Percentiles rank a stretch among this genome's conserved stretches.
phyloP scores from a whole-genome alignment of 495 filamentous ascomycete species.

The Penicillium herquei region DNA sequence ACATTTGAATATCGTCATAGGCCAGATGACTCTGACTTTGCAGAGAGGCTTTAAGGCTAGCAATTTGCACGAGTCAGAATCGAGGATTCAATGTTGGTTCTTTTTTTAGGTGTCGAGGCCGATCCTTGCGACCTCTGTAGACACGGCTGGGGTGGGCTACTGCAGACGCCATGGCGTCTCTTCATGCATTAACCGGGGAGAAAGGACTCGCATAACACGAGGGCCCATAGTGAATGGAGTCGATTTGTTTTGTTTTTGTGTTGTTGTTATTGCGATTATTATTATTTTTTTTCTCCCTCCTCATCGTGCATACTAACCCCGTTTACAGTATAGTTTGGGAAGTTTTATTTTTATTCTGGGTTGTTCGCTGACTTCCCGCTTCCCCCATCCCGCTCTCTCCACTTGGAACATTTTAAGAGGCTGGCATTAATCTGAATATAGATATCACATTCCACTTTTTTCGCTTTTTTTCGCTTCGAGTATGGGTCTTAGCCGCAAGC shows the following conservation, averaged over 20 bases:
- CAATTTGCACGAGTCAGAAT: conserved; percentile 5
- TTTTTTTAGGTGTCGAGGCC: conserved; percentile 11
- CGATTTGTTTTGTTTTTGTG: too few relatives aligned
- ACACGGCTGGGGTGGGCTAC: conserved; percentile 1
- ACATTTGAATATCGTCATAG: conserved; percentile 7
- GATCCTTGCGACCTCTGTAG: conserved; percentile 2
- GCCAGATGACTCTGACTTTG: conserved; percentile 3
- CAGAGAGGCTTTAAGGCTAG: conserved; percentile 4
- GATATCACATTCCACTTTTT: too few relatives aligned
- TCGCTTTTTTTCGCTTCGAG: too few relatives aligned
- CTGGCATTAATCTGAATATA: too few relatives aligned
- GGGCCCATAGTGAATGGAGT: too few relatives aligned
- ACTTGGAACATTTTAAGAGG: too few relatives aligned
- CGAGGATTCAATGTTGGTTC: conserved; percentile 11
- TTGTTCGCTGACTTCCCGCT: too few relatives aligned
- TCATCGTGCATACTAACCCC: neutral
- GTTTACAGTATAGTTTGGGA: neutral
- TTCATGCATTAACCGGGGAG: neutral
- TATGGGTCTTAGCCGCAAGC: too few relatives aligned
- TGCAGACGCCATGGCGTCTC: neutral
- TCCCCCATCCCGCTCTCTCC: too few relatives aligned
- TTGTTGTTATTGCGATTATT: too few relatives aligned
- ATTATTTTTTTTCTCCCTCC: neutral
- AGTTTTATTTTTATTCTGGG: neutral
- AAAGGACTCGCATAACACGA: too few relatives aligned